Evolutionary conservation across 768 basidiomycete species (phyloP).

Genomic region (Tylopilus balloui): DNA sequence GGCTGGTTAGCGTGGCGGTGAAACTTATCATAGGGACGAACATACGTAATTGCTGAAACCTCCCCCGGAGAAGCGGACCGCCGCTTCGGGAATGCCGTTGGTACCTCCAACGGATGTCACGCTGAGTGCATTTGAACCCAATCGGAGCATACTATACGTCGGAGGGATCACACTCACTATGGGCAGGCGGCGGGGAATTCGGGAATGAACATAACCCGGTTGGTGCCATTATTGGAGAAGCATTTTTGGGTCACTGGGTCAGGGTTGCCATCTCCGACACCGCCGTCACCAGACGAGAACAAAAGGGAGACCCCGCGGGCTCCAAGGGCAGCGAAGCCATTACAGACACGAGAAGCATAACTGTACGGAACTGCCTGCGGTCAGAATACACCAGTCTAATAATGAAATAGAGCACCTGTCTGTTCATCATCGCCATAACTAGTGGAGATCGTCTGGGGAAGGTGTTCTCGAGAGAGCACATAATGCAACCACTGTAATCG

Average conservation of each 20-base stretch:
- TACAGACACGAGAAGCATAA: constrained; percentile 57
- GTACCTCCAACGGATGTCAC: constrained; percentile 75
- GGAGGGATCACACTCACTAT: constrained; percentile 34
- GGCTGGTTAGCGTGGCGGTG: neutral
- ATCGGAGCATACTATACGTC: neutral
- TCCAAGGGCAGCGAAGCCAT: constrained; percentile 61
- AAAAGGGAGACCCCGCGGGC: constrained; percentile 60
- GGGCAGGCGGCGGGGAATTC: constrained; percentile 61
- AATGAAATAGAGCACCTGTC: constrained; percentile 40
- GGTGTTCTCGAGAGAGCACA: constrained; percentile 40
- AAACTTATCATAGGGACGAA: neutral
- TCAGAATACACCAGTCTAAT: neutral
- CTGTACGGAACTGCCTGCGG: constrained; percentile 44
- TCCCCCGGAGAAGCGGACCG: constrained; percentile 61
- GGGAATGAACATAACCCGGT: constrained; percentile 50
- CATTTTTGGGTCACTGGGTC: constrained; percentile 52
- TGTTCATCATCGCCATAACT: constrained; percentile 74
- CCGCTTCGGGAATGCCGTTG: constrained; percentile 51
- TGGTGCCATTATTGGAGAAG: constrained; percentile 54
- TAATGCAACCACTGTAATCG: constrained; percentile 56
- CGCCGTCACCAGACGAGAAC: constrained; percentile 64
- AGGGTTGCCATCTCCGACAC: constrained; percentile 60
- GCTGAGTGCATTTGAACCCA: constrained; percentile 29
- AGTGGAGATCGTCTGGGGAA: constrained; percentile 63
- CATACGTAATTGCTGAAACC: constrained; percentile 69